Evolutionary conservation across 768 basidiomycete species (phyloP).

Genomic region (Tricholoma sp.): DNA sequence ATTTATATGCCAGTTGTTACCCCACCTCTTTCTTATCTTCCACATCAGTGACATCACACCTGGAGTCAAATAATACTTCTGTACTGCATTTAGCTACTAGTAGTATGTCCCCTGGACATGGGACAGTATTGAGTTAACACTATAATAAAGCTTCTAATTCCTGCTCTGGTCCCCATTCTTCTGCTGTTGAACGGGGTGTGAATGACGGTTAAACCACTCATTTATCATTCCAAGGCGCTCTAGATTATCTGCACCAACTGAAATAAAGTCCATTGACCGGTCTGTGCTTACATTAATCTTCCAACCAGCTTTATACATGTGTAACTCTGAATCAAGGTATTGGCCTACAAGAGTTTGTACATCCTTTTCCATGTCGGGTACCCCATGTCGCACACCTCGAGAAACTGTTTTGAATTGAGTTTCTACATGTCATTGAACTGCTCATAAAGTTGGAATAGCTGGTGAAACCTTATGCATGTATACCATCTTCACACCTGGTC

Average conservation of each 20-base stretch:
- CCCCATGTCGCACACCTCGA: conserved; percentile 22
- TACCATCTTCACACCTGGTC: conserved; percentile 26
- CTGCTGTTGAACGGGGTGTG: conserved; percentile 1
- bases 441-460: conserved; percentile 24
- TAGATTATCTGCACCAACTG: not conserved
- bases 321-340: not conserved
- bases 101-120: too few species aligned
- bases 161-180: conserved; percentile 4
- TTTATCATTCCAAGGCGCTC: not conserved
- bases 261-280: not conserved
- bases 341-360: not conserved
- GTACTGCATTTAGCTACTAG: too few species aligned
- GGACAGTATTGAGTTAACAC: too few species aligned
- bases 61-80: too few species aligned
- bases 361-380: conserved; percentile 17
- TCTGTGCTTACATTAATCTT: not conserved
- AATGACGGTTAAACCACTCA: not conserved
- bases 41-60: not conserved
- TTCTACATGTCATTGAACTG: conserved; percentile 22
- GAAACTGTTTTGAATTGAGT: conserved; percentile 18
- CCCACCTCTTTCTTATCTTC: not conserved
- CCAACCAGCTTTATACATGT: not conserved
- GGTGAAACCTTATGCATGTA: conserved; percentile 28
- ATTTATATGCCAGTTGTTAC: not conserved
- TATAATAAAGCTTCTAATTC: not conserved